Base-by-base conservation (phyloP, 2,329 filamentous ascomycete species). In the Fonsecaea multimorphosa region DNA sequence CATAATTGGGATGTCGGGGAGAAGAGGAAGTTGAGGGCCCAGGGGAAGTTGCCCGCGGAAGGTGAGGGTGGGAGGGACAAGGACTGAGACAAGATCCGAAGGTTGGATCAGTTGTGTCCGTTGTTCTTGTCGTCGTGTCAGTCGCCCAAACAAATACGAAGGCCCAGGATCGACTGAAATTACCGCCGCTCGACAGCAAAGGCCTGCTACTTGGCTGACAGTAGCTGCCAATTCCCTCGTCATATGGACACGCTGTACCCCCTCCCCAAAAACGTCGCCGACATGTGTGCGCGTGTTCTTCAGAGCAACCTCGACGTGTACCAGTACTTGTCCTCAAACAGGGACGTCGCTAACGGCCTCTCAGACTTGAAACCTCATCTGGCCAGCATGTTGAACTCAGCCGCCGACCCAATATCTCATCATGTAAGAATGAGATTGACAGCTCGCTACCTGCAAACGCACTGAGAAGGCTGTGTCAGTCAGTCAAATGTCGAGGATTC, bases 1-100 rank as follows among this genome's bases (percentile, higher is more conserved):
- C 98, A 99, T 80, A 99, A 99, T 79, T 98, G 95, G 94, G 95
- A 99, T 75, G 93, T 99, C 3, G 92, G 94, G 51, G 91, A 97
- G 82, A 92, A 96, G 80, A 85, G 95, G 72, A 97, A 97, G 83
- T 93, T 97, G 67, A 95, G 46, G 80, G 79, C 55, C 79, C 81
- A 76, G 78, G 78, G 59, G 78, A 78, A 63, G 75, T 74, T 58
- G 86, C 87, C 68, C 87, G 78, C 65, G 24, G 27, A 8, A 31
- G 29, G 22, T 24, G 56, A 64, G 31, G 59, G 29, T 19, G 57
- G 59, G 27, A 63, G 62, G 22, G 66, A 67, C 8, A 68, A 70
- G 57, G 64, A 68, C 3, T 67, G 65, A 68, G 54, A n/a, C n/a
- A n/a, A 24, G 16, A 4, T 19, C 29, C 27, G 19, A 34, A 52